Evolutionary conservation across 306 rosid genomes (phyloP).

Genomic region (Senna siamea): DNA sequence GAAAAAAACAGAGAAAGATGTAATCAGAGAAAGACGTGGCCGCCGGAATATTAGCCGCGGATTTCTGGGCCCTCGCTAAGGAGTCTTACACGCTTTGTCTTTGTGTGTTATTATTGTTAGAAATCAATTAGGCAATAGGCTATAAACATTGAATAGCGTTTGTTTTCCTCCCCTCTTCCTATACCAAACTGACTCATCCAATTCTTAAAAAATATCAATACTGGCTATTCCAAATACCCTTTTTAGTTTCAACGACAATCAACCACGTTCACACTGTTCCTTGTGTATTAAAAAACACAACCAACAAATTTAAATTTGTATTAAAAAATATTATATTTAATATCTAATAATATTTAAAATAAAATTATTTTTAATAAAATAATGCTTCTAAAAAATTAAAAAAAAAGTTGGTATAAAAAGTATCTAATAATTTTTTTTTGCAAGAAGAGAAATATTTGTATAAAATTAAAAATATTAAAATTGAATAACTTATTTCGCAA

Average conservation of each 20-base stretch:
- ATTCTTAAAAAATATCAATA: background rate
- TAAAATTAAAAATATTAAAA: too few relatives aligned
- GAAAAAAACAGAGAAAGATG: background rate
- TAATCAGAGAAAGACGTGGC: background rate
- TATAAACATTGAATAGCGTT: too few relatives aligned
- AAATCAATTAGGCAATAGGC: too few relatives aligned
- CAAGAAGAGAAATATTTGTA: too few relatives aligned
- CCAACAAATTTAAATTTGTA: too few relatives aligned
- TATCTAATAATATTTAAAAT: too few relatives aligned
- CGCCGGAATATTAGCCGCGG: slow-evolving; percentile 11
- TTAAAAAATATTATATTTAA: too few relatives aligned
- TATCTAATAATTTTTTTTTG: too few relatives aligned
- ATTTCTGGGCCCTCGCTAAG: background rate
- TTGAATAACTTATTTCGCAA: background rate
- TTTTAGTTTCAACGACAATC: background rate
- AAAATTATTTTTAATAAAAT: too few relatives aligned
- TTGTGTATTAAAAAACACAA: too few relatives aligned
- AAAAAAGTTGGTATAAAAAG: too few relatives aligned
- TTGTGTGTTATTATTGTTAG: background rate
- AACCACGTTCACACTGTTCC: background rate
- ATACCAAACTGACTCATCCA: background rate
- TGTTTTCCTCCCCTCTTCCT: background rate
- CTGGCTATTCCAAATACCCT: background rate
- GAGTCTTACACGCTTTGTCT: background rate
- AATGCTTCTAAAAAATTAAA: too few relatives aligned